phyloP scores from a whole-genome alignment of 331 rosid species.

The Arachis monticola region DNA sequence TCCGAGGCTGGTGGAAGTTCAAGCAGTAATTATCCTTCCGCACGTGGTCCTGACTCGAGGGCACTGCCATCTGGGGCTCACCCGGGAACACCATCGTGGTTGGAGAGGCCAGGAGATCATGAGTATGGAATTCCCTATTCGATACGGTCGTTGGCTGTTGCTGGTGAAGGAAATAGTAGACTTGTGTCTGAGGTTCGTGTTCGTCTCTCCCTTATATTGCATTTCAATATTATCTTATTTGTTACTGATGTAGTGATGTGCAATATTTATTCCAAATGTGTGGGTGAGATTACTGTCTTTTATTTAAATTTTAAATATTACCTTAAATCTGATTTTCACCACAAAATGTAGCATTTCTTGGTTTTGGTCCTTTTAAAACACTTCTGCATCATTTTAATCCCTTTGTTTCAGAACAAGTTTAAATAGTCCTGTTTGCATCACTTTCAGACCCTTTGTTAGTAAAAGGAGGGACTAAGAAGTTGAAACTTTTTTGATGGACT shows the following conservation, averaged over 20 bases:
- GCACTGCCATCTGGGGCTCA: constrained; percentile 58
- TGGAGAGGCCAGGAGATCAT: constrained; percentile 77
- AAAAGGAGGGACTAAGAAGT: background rate
- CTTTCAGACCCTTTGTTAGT: no score
- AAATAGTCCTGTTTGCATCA: background rate
- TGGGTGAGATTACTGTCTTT: background rate
- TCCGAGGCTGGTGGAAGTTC: constrained; percentile 71
- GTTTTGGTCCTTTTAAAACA: background rate
- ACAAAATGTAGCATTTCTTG: background rate
- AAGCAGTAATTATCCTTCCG: constrained; percentile 51
- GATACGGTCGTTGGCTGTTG: constrained; percentile 69
- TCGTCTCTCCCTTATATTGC: constrained; percentile 35
- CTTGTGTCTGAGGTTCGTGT: constrained; percentile 88
- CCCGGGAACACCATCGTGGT: constrained; percentile 67
- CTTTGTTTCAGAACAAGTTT: no score
- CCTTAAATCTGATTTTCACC: background rate
- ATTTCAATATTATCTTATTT: constrained; percentile 23
- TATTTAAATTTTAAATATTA: background rate
- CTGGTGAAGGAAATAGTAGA: constrained; percentile 79
- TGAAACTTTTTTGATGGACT: background rate
- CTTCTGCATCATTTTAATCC: background rate
- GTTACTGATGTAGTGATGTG: constrained; percentile 5
- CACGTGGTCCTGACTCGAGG: constrained; percentile 70
- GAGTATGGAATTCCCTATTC: constrained; percentile 79
- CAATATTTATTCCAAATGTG: background rate